Evolutionary conservation across 129 eudicot genomes (phyloP).

Genomic region (sunflower (Helianthus annuus)): HanXRQr2.0-SUNRISE NC_035441.2:33574731-33575230

Average conservation of each 20-base stretch:
- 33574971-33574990: background rate
- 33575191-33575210: constrained; percentile 21
- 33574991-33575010: constrained; percentile 35
- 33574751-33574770: too few species aligned
- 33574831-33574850: too few species aligned
- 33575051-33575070: too few species aligned
- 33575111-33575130: too few species aligned
- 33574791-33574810: background rate
- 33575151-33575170: background rate
- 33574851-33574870: constrained; percentile 34
- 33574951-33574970: constrained; percentile 30
- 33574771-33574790: too few species aligned
- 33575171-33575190: too few species aligned
- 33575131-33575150: constrained; percentile 11
- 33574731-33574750: too few species aligned
- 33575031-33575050: constrained; percentile 29
- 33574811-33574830: too few species aligned
- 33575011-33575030: constrained; percentile 29
- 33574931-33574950: constrained; percentile 34
- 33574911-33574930: constrained; percentile 13
- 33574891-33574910: constrained; percentile 30
- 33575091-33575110: background rate
- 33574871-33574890: constrained; percentile 24
- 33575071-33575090: background rate
- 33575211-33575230: background rate